Evolutionary conservation across 1,284 basidiomycete species (phyloP).

Genomic region (Ganoderma boninense): DNA sequence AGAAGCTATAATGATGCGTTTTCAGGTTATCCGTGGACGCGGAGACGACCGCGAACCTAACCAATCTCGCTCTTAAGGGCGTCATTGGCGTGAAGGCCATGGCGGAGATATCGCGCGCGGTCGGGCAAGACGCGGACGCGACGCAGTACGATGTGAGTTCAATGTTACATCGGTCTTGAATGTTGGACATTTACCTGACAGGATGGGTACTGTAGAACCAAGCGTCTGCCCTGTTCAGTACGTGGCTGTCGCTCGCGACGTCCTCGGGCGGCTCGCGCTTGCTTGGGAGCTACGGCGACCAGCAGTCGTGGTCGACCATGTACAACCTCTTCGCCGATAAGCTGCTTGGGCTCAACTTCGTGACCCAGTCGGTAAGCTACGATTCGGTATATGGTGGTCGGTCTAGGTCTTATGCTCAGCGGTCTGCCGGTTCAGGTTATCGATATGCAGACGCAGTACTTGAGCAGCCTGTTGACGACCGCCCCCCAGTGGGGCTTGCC

Average conservation of each 20-base stretch:
- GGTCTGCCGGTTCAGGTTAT: constrained; percentile 17
- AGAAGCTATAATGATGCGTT: not conserved
- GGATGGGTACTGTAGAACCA: not conserved
- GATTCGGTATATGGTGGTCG: not conserved
- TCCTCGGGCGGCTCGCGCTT: constrained; percentile 48
- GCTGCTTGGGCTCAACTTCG: constrained; percentile 48
- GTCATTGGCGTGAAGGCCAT: constrained; percentile 75
- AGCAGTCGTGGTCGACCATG: constrained; percentile 61
- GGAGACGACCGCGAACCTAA: constrained; percentile 55
- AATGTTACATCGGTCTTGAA: not conserved
- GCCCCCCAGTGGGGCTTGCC: constrained; percentile 28
- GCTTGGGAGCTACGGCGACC: constrained; percentile 50
- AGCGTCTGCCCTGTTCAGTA: constrained; percentile 32
- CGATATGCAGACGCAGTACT: constrained; percentile 21
- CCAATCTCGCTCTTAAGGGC: constrained; percentile 78
- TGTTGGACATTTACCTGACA: constrained; percentile 15
- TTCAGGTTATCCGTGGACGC: constrained; percentile 64
- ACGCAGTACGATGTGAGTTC: constrained; percentile 58
- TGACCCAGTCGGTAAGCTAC: constrained; percentile 32
- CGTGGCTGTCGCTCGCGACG: constrained; percentile 42
- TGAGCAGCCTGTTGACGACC: constrained; percentile 15
- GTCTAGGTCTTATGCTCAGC: too few relatives aligned
- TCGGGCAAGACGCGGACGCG: constrained; percentile 55
- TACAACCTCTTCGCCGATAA: constrained; percentile 76
- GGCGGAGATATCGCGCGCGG: constrained; percentile 60